These are phyloP conservation scores for Cymodocea nodosa DNA, from an alignment of 116 monocot species.

Conservation along the genomic window DNA sequence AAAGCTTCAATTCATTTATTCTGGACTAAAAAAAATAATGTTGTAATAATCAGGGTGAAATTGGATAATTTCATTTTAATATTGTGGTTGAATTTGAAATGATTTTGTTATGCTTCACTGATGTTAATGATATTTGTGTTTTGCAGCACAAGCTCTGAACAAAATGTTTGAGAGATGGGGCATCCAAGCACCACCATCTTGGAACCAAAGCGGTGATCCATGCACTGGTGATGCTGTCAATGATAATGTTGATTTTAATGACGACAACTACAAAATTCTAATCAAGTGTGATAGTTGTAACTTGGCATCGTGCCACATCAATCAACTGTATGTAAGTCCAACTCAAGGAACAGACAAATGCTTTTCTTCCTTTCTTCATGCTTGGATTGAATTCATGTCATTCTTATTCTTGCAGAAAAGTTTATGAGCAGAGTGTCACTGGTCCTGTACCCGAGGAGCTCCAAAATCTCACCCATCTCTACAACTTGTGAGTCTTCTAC, in stretches of 20 bases:
- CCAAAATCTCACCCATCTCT: constrained; percentile 30
- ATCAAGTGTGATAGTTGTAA: constrained; percentile 37
- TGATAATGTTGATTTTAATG: no score
- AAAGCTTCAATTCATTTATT: no score
- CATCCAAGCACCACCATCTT: constrained; percentile 7
- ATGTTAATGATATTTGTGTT: no score
- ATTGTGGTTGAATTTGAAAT: no score
- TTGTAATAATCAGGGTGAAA: no score
- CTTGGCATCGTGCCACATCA: constrained; percentile 30
- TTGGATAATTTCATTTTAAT: no score
- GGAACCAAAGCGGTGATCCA: constrained; percentile 47
- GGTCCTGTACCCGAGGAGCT: constrained; percentile 59
- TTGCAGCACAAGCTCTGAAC: no score
- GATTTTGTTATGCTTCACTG: no score
- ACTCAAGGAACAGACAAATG: background rate
- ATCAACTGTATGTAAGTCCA: constrained; percentile 19
- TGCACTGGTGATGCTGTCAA: constrained; percentile 32
- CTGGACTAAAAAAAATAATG: no score
- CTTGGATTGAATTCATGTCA: background rate
- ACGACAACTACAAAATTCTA: constrained; percentile 12
- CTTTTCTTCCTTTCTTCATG: background rate
- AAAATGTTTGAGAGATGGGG: constrained; percentile 5
- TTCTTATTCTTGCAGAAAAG: constrained; percentile 23
- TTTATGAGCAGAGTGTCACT: constrained; percentile 29
- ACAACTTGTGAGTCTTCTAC: constrained; percentile 22